A percentile compares a stretch with the other conserved stretches of the same genome.
Evolutionary conservation across 345 rosid genomes (phyloP).

Genomic region (Melastoma malabathricum): DNA sequence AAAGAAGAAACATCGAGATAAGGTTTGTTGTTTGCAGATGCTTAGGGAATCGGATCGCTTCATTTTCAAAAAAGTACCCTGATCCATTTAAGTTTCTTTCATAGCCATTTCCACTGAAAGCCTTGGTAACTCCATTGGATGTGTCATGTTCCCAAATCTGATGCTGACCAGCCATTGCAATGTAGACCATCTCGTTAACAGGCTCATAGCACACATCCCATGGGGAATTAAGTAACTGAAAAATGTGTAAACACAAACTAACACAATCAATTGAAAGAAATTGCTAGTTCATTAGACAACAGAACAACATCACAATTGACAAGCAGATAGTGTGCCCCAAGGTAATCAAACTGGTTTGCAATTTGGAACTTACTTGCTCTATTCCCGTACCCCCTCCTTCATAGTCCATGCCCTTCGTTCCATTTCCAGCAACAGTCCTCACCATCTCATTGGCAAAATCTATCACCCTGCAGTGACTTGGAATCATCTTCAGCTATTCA

Average conservation of each 20-base stretch:
- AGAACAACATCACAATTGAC: too few species aligned
- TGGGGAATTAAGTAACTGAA: conserved; percentile 86
- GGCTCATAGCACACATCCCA: conserved; percentile 88
- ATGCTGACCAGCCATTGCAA: conserved; percentile 98
- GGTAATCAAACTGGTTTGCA: neutral
- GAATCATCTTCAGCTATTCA: neutral
- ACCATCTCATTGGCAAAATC: conserved; percentile 78
- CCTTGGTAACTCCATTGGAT: conserved; percentile 47
- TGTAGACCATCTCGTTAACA: conserved; percentile 51
- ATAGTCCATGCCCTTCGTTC: conserved; percentile 88
- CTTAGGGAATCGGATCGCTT: too few species aligned
- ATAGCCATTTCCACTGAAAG: conserved; percentile 83
- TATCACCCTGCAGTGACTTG: conserved; percentile 47
- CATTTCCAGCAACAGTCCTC: conserved; percentile 81
- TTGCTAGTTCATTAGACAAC: neutral
- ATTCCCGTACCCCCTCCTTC: conserved; percentile 65
- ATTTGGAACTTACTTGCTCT: conserved; percentile 41
- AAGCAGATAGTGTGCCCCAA: too few species aligned
- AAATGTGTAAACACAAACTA: conserved; percentile 1
- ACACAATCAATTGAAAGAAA: neutral
- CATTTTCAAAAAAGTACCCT: conserved; percentile 24
- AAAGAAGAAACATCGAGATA: neutral
- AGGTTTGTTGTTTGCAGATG: neutral
- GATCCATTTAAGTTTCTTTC: conserved; percentile 91
- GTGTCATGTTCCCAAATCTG: conserved; percentile 84